A percentile compares a stretch with the other conserved stretches of the same genome.
Evolutionary conservation across 306 rosid species (phyloP).

Genomic region (Crotalaria pallida): DNA sequence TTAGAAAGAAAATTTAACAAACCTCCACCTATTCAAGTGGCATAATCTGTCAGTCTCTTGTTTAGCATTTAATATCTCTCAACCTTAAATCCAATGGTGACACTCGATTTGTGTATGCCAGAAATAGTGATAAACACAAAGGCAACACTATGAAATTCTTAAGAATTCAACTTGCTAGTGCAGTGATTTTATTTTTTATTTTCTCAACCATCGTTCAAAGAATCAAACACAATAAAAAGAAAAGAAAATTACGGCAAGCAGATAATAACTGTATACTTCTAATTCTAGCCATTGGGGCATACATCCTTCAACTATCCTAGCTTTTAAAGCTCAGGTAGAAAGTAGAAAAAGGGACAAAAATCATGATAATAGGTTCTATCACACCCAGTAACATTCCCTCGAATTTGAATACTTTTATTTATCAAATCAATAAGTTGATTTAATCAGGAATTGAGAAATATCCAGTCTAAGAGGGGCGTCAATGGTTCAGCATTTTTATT

Average conservation of each 20-base stretch:
- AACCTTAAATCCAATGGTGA: not conserved
- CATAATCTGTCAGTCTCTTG: not conserved
- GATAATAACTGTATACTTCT: not conserved
- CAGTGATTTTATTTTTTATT: not conserved
- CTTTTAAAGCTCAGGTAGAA: not conserved
- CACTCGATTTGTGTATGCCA: not conserved
- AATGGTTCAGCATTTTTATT: not conserved
- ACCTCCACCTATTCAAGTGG: not conserved
- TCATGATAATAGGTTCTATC: not conserved
- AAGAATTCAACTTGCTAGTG: not conserved
- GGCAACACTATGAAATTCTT: not conserved
- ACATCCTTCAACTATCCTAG: not conserved
- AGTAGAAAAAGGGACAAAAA: not conserved
- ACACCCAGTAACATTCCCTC: not conserved
- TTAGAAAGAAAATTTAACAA: not conserved
- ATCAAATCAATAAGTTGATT: not conserved
- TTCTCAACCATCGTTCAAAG: not conserved
- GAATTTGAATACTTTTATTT: not conserved
- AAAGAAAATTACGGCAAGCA: not conserved
- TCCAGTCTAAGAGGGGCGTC: not conserved
- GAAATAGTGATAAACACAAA: not conserved
- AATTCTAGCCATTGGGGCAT: not conserved
- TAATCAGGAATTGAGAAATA: not conserved
- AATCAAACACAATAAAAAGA: not conserved
- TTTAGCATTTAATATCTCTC: not conserved